These are phyloP conservation scores for Globisporangium cederbergense DNA, from an alignment of 352 stramenopile genomes.

Conservation along the genomic window DNA sequence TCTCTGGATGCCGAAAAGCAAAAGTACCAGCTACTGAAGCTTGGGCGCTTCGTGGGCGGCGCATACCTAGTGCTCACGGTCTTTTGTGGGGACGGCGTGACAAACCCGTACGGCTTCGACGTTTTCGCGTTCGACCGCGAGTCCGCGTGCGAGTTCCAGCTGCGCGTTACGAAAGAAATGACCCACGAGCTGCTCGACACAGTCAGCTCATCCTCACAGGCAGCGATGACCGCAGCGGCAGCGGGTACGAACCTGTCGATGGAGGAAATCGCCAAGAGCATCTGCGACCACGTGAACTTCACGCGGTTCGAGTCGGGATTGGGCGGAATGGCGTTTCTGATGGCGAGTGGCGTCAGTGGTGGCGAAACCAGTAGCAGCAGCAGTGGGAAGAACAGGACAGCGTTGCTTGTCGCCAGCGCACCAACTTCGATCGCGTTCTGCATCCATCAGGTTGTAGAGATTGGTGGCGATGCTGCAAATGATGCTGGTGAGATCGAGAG, in stretches of 20 bases:
- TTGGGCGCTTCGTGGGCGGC: slow-evolving; percentile 57
- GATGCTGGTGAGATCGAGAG: background rate
- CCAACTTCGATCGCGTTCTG: slow-evolving; percentile 34
- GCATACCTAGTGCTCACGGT: slow-evolving; percentile 67
- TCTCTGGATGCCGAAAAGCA: slow-evolving; percentile 15
- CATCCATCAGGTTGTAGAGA: slow-evolving; percentile 35
- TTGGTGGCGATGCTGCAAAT: background rate
- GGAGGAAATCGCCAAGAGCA: slow-evolving; percentile 56
- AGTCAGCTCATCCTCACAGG: slow-evolving; percentile 49
- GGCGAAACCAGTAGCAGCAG: slow-evolving; percentile 5
- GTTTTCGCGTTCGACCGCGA: slow-evolving; percentile 52
- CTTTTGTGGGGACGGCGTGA: slow-evolving; percentile 58
- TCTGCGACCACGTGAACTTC: slow-evolving; percentile 62
- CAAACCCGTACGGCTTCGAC: slow-evolving; percentile 71
- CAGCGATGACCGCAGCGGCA: slow-evolving; percentile 50
- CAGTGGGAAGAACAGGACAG: slow-evolving; percentile 14
- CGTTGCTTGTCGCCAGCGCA: slow-evolving; percentile 24
- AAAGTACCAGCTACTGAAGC: slow-evolving; percentile 65
- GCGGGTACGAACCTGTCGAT: slow-evolving; percentile 70
- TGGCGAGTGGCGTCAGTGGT: slow-evolving; percentile 18
- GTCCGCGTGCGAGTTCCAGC: slow-evolving; percentile 40
- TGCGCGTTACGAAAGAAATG: slow-evolving; percentile 60
- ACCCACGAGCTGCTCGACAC: slow-evolving; percentile 57
- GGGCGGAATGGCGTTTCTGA: slow-evolving; percentile 54
- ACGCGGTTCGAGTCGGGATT: slow-evolving; percentile 27